Conservation (phyloP, 106 monocot genomes). For the Phalaenopsis aphrodite region DNA sequence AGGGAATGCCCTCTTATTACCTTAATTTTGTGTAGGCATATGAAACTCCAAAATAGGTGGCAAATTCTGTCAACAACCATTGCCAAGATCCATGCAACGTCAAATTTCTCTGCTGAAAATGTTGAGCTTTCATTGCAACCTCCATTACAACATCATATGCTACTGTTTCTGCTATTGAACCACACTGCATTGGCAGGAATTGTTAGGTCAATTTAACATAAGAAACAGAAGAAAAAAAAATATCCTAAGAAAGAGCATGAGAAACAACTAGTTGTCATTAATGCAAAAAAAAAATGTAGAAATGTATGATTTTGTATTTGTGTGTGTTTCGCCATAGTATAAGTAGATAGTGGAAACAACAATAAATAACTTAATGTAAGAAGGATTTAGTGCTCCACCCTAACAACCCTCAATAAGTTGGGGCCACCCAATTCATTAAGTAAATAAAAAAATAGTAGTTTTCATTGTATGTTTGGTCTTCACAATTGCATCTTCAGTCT, state of each 20-base stretch:
- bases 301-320: background rate
- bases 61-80: slow-evolving; percentile 78
- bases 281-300: background rate
- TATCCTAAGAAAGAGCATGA: background rate
- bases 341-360: no score
- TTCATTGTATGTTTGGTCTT: background rate
- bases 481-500: background rate
- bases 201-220: background rate
- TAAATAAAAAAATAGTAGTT: background rate
- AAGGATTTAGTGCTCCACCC: background rate
- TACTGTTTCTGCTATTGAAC: slow-evolving; percentile 83
- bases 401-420: background rate
- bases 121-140: slow-evolving; percentile 82
- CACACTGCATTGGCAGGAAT: slow-evolving; percentile 29
- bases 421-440: background rate
- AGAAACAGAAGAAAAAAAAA: background rate
- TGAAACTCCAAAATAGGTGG: slow-evolving; percentile 78
- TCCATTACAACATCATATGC: slow-evolving; percentile 80
- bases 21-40: slow-evolving; percentile 75
- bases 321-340: no score
- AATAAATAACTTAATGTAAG: background rate
- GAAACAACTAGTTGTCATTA: background rate
- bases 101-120: slow-evolving; percentile 64
- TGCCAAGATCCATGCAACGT: slow-evolving; percentile 80
- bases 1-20: slow-evolving; percentile 13